phyloP scores from a whole-genome alignment of 768 basidiomycete genomes.

The Amanita exitialis region DNA sequence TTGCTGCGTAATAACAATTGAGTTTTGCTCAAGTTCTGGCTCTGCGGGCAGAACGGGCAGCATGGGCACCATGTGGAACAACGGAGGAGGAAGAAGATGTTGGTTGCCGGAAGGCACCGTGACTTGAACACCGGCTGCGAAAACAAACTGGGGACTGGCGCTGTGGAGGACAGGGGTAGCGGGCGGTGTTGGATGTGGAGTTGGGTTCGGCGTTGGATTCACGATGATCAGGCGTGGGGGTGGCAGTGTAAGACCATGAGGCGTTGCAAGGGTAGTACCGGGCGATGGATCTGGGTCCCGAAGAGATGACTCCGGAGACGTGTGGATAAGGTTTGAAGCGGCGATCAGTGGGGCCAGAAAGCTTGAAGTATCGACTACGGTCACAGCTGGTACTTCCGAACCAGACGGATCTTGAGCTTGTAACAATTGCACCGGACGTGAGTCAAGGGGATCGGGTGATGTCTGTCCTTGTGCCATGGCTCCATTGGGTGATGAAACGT shows the following conservation, averaged over 20 bases:
- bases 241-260: slow-evolving; percentile 10
- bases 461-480: neutral
- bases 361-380: slow-evolving; percentile 5
- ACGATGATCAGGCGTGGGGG: slow-evolving; percentile 57
- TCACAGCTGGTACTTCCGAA: slow-evolving; percentile 6
- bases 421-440: neutral
- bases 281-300: slow-evolving; percentile 7
- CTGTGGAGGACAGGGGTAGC: slow-evolving; percentile 42
- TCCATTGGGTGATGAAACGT: neutral
- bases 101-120: slow-evolving; percentile 3
- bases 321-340: slow-evolving; percentile 2
- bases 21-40: neutral
- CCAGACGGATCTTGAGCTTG: slow-evolving; percentile 5
- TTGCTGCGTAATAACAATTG: neutral
- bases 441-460: neutral
- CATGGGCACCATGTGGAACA: slow-evolving; percentile 3
- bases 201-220: slow-evolving; percentile 69
- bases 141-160: neutral
- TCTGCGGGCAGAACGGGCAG: neutral
- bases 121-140: neutral
- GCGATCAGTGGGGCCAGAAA: slow-evolving; percentile 3
- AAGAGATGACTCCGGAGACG: slow-evolving; percentile 2
- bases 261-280: slow-evolving; percentile 8
- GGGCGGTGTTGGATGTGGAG: slow-evolving; percentile 73
- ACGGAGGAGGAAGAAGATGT: slow-evolving; percentile 5